Base-by-base conservation (phyloP, 1,139 yeast genomes). In the Debaryomyces udenii region DNA sequence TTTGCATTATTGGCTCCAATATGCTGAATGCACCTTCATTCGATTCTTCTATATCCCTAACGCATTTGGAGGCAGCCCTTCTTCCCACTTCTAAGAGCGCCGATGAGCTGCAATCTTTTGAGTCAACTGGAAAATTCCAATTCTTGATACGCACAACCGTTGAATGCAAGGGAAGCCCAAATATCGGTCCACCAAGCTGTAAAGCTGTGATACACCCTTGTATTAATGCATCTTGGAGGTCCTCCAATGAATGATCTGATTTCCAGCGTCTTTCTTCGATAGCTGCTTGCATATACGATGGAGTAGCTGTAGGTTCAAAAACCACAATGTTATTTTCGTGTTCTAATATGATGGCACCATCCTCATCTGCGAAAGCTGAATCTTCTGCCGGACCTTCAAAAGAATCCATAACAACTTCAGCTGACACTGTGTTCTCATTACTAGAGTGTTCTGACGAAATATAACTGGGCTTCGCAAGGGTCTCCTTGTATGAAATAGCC, bases 401-500 rank as follows among this genome's bases (percentile, higher is more conserved):
- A 1, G 86, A 79, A 34, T 76, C 81, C 31, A 86, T 53, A 2
- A 69, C 60, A 1, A 86, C 48, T 3, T 62, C 63, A 6, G 78
- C 68, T 6, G 55, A 53, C 1, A 56, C 44, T 9, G 41, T 39
- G 24, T 49, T 53, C 10, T 58, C 60, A 26, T 50, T 55, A 2
- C 39, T 31, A 10, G 35, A 37, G 2, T 27, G 42, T 32, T 37
- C 9, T 39, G 11, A 30, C 22, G 35, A 15, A 17, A 45, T 32
- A 33, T 39, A 30, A 11, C 38, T 45, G 24, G 68, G 54, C 20
- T 49, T 53, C 6, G 57, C 48, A 6, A 86, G 58, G 0, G 94
- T 79, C 61, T 93, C 99, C 56, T 88, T 89, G 57, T 86, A 91
- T 0, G 97, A 85, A 6, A 93, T 96, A 63, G 83, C 88, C 18